Evolutionary conservation across 441 rosid species (phyloP), one percentile per base, ranked within the genome.

Genomic region (Jatropha multifida): DNA sequence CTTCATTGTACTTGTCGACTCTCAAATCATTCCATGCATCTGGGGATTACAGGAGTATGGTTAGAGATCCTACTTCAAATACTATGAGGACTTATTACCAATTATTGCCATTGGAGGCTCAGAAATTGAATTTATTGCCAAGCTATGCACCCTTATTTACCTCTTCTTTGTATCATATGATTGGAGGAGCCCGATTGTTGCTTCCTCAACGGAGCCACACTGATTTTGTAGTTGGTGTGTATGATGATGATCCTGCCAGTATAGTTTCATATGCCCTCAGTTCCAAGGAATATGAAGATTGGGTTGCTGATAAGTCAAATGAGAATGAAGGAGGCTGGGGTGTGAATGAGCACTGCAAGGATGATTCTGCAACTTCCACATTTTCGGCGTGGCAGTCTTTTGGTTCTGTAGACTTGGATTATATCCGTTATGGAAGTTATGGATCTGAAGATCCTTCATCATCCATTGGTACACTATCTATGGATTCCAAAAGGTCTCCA

Each of bases 11-110:
- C 69, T 82, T 94, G 56, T 85, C 95, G 3, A 82, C 86, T 7
- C 69, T 87, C 44, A 83, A 87, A 80, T 94, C 98, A 58, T 96
- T 94, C 77, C 99, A 92, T 79, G 97, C 97, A 79, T 89, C 93
- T 71, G 97, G 97, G 76, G 97, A 91, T 56, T 96, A 88, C 78
- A 80, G 89, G 79, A 85, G 79, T 69, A 92, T 91, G 98, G 84
- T 90, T 72, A 86, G 95, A 76, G 97, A 93, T 80, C 99, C 97
- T 69, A 85, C 90, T 51, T 85, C 93, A 40, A 89, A 78, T 72
- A 85, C 83, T 40, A 76, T 68, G 83, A 86, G 90, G 82, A 87
- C 91, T 76, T 86, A 79, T 77, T 90, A 91, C 27, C 93, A 89
- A 75, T 75, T 81, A 80, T 82, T 88, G 74, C 92, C 93, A 11